Evolutionary conservation across 441 rosid genomes (phyloP).

Genomic region (Bruguiera hainesii): DNA sequence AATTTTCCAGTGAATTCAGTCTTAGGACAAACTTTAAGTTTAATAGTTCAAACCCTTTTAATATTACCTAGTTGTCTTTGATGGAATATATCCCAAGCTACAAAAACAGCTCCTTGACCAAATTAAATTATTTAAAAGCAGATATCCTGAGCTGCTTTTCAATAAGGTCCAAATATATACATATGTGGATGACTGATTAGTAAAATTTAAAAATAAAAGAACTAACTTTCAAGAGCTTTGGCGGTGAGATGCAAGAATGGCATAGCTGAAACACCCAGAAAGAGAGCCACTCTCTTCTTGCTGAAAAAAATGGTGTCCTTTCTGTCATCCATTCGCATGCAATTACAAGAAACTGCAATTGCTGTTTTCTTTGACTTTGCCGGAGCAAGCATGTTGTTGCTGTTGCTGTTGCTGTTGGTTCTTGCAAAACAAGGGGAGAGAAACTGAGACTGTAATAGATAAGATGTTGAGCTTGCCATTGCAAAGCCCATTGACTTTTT

Average conservation of each 20-base stretch:
- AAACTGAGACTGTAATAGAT: slow-evolving; percentile 34
- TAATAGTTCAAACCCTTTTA: no score
- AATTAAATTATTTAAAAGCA: no score
- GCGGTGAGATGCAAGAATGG: slow-evolving; percentile 66
- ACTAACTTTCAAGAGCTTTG: slow-evolving; percentile 41
- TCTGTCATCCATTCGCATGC: slow-evolving; percentile 31
- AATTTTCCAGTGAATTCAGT: no score
- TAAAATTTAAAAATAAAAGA: neutral
- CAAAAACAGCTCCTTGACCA: neutral
- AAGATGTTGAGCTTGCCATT: slow-evolving; percentile 41
- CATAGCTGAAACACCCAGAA: slow-evolving; percentile 74
- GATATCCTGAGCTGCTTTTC: no score
- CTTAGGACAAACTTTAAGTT: no score
- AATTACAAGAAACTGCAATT: slow-evolving; percentile 31
- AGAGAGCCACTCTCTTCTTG: slow-evolving; percentile 56
- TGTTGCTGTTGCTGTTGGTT: no score
- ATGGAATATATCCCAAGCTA: neutral
- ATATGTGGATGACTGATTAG: no score
- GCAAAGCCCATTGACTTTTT: slow-evolving; percentile 36
- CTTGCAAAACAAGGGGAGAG: slow-evolving; percentile 22
- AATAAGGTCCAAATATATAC: neutral
- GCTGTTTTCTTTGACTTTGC: slow-evolving; percentile 33
- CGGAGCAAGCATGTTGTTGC: slow-evolving; percentile 22
- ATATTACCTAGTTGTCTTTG: no score
- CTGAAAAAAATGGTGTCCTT: slow-evolving; percentile 26